Evolutionary conservation across 2,329 filamentous ascomycete species (phyloP).

Genomic region (Polychaeton citri): DNA sequence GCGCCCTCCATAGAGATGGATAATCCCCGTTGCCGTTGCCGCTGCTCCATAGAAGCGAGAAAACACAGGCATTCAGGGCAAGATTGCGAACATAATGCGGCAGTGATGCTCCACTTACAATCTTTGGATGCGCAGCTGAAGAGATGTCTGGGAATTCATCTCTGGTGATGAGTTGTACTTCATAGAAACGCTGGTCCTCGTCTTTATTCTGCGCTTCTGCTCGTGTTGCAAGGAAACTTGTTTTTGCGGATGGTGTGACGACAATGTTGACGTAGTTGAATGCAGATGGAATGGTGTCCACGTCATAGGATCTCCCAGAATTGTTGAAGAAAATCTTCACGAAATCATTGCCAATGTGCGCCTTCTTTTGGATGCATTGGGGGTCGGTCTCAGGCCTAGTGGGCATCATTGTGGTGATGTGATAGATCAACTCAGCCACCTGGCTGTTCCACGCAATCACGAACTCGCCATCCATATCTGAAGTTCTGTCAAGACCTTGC

Average conservation of each 20-base stretch:
- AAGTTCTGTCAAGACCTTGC: constrained; percentile 70
- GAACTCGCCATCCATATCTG: constrained; percentile 70
- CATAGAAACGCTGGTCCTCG: constrained; percentile 54
- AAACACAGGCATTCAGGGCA: constrained; percentile 85
- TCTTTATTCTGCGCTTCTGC: constrained; percentile 25
- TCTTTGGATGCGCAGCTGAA: constrained; percentile 75
- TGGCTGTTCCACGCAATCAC: constrained; percentile 91
- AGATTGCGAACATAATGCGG: constrained; percentile 77
- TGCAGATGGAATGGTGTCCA: constrained; percentile 69
- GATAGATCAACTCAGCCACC: constrained; percentile 89
- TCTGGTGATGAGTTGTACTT: constrained; percentile 78
- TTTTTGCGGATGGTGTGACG: constrained; percentile 73
- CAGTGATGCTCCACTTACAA: constrained; percentile 70
- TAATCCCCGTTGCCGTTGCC: constrained; percentile 53
- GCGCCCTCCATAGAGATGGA: constrained; percentile 77
- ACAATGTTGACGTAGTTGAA: constrained; percentile 98
- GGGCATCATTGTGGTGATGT: constrained; percentile 95
- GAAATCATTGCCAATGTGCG: constrained; percentile 92
- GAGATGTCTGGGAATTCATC: constrained; percentile 85
- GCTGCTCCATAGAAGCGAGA: constrained; percentile 77
- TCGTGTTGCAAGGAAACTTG: constrained; percentile 54
- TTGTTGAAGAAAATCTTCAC: constrained; percentile 98
- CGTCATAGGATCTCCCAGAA: constrained; percentile 71
- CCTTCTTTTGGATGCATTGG: constrained; percentile 62
- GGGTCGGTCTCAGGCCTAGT: constrained; percentile 67